Base-by-base conservation (phyloP, 1,284 basidiomycete genomes). In the Pseudozyma sp. region DNA sequence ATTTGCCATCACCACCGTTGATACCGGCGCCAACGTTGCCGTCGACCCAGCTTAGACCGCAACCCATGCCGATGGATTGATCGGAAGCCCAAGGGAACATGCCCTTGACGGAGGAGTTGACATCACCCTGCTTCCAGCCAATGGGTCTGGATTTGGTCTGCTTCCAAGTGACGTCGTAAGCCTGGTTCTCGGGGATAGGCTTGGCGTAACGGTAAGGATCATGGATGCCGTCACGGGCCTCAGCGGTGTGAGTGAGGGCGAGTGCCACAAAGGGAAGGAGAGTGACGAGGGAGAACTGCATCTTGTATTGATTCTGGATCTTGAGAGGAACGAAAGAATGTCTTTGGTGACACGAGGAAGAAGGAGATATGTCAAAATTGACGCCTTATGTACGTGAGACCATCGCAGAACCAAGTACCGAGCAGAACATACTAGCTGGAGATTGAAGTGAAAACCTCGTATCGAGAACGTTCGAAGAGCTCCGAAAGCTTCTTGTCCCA, bases 21-120 rank as follows among this genome's bases (percentile, higher is more conserved):
- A 71, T 66, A 11, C 63, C 69, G 11, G 63, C 55, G 35, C 62
- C 55, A 19, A 71, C 44, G 12, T 48, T 36, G 14, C 69, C 69
- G 5, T 59, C n/a, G 7, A 31, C 6, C 69, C 69, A 71, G 56
- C 59, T 25, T 21, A 71, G 3, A 31, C 69, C 69, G 36, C 63
- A 71, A 31, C 63, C 69, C 11, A 67, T 11, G 43, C 69, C 63
- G 43, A 66, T 59, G 6, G 50, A 45, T 4, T 52, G 9, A 1
- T 34, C 1, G 0, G 69, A 59, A 50, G 58, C 63, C 5, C 25
- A n/a, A 10, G 63, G 69, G 51, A 71, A 71, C 31, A 45, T 34
- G 2, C 63, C 69, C 2, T 55, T n/a, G 38, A 66, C 63, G 11
- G 55, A 62, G 14, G 16, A 35, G n/a, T 63, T 63, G 18, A 71